Evolutionary conservation across 208 protist species (phyloP).

Genomic region (Angomonas deanei): DNA sequence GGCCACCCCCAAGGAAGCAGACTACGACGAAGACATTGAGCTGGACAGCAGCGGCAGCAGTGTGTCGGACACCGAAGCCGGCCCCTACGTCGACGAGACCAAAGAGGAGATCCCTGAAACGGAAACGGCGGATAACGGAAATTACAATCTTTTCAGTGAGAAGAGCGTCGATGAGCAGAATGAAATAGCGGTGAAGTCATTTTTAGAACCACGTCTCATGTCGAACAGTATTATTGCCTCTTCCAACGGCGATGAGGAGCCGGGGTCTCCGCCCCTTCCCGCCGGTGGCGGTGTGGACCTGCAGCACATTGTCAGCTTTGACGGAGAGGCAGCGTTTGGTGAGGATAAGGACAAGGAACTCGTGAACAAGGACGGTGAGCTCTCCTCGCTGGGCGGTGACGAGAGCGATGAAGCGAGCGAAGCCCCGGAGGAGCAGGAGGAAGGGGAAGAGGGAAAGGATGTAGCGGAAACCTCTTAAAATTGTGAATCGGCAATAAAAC

Average conservation of each 20-base stretch:
- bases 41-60: conserved; percentile 6
- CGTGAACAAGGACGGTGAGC: conserved; percentile 5
- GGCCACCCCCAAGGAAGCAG: neutral
- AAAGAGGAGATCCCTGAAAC: neutral
- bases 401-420: too few relatives aligned
- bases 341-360: neutral
- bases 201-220: neutral
- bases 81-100: neutral
- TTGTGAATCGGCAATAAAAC: neutral
- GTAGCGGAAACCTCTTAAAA: neutral
- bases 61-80: neutral
- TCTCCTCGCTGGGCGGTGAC: neutral
- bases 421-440: neutral
- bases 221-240: neutral
- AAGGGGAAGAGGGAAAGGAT: neutral
- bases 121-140: neutral
- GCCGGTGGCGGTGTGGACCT: neutral
- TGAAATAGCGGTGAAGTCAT: neutral
- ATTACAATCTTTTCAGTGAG: neutral
- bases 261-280: neutral
- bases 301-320: too few relatives aligned
- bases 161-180: neutral
- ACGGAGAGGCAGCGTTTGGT: too few relatives aligned
- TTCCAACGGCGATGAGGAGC: neutral
- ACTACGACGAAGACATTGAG: neutral